Percentiles rank a stretch among this genome's conserved stretches.
phyloP scores from a whole-genome alignment of 352 stramenopile genomes.

The Achlya hypogyna region DNA sequence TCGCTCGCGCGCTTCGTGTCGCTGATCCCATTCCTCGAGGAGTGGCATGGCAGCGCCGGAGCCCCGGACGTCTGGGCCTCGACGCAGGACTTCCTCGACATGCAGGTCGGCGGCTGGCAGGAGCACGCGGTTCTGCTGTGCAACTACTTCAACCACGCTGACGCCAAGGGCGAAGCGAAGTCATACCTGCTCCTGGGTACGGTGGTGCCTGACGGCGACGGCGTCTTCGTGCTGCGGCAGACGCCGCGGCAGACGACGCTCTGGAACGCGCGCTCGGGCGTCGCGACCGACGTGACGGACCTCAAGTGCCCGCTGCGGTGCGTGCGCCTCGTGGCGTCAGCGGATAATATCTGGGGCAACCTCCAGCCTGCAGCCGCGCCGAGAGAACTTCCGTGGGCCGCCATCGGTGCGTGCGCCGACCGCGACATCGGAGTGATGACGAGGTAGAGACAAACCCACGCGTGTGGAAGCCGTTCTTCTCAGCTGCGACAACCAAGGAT shows the following conservation, averaged over 20 bases:
- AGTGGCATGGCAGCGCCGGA: conserved; percentile 81
- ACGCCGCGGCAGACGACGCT: conserved; percentile 46
- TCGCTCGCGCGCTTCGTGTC: conserved; percentile 82
- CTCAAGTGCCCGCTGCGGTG: conserved; percentile 76
- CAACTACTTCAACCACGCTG: conserved; percentile 87
- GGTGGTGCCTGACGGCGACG: conserved; percentile 77
- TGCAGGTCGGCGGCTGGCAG: conserved; percentile 81
- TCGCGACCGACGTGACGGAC: conserved; percentile 65
- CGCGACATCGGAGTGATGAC: too few species aligned
- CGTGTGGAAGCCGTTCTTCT: conserved; percentile 83
- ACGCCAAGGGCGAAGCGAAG: conserved; percentile 30
- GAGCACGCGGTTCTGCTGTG: conserved; percentile 89
- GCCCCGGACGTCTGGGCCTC: conserved; percentile 83
- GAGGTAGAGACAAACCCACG: conserved; percentile 68
- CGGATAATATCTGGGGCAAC: conserved; percentile 88
- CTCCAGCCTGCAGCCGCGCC: conserved; percentile 44
- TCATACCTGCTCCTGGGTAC: conserved; percentile 84
- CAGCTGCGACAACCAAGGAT: conserved; percentile 21
- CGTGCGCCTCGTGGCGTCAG: conserved; percentile 79
- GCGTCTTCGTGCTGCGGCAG: conserved; percentile 76
- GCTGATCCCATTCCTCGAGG: conserved; percentile 86
- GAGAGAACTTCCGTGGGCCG: conserved; percentile 69
- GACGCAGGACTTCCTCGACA: conserved; percentile 84
- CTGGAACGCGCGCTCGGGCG: conserved; percentile 85
- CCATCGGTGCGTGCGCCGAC: background rate